Evolutionary conservation across 225 moss, liverwort and hornwort species (phyloP).

Genomic region (Polytrichum formosum): DNA sequence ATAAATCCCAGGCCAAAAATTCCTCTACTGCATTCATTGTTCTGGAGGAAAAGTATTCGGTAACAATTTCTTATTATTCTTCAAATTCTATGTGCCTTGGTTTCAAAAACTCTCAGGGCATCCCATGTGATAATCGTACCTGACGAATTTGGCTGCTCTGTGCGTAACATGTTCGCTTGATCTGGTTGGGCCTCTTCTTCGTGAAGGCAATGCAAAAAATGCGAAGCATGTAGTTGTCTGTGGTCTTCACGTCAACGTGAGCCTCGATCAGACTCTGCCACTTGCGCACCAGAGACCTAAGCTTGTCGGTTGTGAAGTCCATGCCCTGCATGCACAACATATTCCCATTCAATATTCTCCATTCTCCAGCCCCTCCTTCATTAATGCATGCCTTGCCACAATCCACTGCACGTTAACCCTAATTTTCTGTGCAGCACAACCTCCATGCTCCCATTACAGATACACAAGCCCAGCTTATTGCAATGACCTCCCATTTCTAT

Average conservation of each 20-base stretch:
- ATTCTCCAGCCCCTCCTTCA: no score
- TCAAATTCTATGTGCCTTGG: neutral
- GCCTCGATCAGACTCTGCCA: constrained; percentile 66
- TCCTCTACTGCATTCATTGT: neutral
- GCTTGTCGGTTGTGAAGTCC: constrained; percentile 66
- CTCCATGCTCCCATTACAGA: neutral
- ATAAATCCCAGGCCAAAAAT: neutral
- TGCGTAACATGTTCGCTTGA: constrained; percentile 58
- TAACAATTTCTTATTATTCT: neutral
- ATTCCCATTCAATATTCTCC: neutral
- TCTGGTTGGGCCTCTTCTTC: constrained; percentile 63
- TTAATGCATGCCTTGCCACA: no score
- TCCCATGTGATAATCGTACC: constrained; percentile 9
- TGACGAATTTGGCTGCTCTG: constrained; percentile 56
- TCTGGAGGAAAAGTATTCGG: no score
- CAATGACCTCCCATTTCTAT: no score
- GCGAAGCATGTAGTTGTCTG: constrained; percentile 52
- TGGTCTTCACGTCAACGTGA: constrained; percentile 63
- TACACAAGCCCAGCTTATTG: no score
- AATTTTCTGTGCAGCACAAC: neutral
- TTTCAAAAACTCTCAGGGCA: neutral
- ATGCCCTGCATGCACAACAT: constrained; percentile 28
- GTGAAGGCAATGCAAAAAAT: constrained; percentile 64
- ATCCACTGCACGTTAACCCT: neutral
- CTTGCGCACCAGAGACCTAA: constrained; percentile 62